Conservation (phyloP, 371 early-diverging fungal species). For the Capillidium heterosporum region DNA sequence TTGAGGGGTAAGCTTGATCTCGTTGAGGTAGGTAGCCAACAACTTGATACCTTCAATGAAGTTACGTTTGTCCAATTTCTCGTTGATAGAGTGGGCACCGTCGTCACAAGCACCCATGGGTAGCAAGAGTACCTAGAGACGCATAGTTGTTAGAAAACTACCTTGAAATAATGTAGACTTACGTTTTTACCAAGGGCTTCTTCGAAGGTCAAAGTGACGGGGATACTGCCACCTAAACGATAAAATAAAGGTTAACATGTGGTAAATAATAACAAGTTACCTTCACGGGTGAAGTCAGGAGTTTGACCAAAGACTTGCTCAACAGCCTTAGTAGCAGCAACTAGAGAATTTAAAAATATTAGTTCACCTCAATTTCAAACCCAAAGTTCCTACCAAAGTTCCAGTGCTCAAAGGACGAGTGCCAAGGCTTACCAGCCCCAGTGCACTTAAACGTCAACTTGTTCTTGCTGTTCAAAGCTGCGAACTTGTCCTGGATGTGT, state of each 20-base stretch:
- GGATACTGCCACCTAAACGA: slow-evolving; percentile 66
- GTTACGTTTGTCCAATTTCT: slow-evolving; percentile 83
- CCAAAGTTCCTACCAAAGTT: slow-evolving; percentile 48
- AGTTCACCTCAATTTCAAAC: not conserved
- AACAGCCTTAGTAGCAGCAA: slow-evolving; percentile 75
- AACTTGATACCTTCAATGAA: slow-evolving; percentile 89
- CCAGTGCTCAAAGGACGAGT: slow-evolving; percentile 72
- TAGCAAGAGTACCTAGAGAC: not conserved
- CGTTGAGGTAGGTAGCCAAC: slow-evolving; percentile 74
- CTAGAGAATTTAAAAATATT: slow-evolving; percentile 12
- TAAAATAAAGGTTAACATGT: not conserved
- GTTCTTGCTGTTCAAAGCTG: slow-evolving; percentile 78
- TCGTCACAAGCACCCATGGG: slow-evolving; percentile 12
- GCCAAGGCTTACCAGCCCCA: slow-evolving; percentile 87
- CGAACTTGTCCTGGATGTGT: slow-evolving; percentile 62
- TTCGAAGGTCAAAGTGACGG: slow-evolving; percentile 95
- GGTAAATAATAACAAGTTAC: not conserved
- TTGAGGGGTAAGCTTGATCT: slow-evolving; percentile 18
- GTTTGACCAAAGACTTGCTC: slow-evolving; percentile 71
- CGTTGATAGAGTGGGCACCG: slow-evolving; percentile 95
- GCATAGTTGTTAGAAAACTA: not conserved
- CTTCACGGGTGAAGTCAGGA: slow-evolving; percentile 94
- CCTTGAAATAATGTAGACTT: slow-evolving; percentile 86
- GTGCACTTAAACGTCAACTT: slow-evolving; percentile 42
- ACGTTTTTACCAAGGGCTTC: slow-evolving; percentile 81